Percentiles rank a stretch among this genome's conserved stretches.
Evolutionary conservation across 2,329 filamentous ascomycete species (phyloP).

Genomic region (Penicillium paneum): DNA sequence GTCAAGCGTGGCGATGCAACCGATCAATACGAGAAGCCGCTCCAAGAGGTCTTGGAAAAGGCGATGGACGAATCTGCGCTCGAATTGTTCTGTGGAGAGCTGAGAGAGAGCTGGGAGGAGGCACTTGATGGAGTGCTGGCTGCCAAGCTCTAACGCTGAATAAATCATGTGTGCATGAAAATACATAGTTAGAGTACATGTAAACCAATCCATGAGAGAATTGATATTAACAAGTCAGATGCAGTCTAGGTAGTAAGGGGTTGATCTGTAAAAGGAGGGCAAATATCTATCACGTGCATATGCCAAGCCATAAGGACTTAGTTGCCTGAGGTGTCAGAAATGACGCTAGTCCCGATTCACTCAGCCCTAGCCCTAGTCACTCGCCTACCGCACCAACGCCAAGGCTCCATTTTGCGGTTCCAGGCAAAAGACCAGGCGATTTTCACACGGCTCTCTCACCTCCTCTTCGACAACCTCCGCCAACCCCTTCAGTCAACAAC

Average conservation of each 20-base stretch:
- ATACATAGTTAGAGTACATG: background rate
- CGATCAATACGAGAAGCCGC: constrained; percentile 22
- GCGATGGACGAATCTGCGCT: constrained; percentile 38
- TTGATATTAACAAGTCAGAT: background rate
- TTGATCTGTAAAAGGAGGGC: background rate
- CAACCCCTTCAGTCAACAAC: constrained; percentile 37
- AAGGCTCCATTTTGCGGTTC: constrained; percentile 33
- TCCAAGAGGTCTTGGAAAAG: constrained; percentile 34
- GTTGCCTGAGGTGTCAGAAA: background rate
- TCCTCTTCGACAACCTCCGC: constrained; percentile 35
- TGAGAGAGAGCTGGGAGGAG: constrained; percentile 50
- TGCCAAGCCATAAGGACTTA: background rate
- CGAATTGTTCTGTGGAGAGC: constrained; percentile 43
- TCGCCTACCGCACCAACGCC: constrained; percentile 39
- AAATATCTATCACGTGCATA: background rate
- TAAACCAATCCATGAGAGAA: background rate
- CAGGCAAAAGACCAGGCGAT: constrained; percentile 25
- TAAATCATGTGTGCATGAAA: constrained; percentile 1
- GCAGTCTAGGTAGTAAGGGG: background rate
- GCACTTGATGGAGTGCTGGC: constrained; percentile 41
- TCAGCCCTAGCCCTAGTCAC: constrained; percentile 39
- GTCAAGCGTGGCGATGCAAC: constrained; percentile 30
- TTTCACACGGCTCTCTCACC: constrained; percentile 26
- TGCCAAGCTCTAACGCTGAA: constrained; percentile 26
- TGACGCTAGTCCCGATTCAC: background rate